Base-by-base conservation (phyloP, 176 grass and related monocot genomes). In the Pontederia paniculata region DNA sequence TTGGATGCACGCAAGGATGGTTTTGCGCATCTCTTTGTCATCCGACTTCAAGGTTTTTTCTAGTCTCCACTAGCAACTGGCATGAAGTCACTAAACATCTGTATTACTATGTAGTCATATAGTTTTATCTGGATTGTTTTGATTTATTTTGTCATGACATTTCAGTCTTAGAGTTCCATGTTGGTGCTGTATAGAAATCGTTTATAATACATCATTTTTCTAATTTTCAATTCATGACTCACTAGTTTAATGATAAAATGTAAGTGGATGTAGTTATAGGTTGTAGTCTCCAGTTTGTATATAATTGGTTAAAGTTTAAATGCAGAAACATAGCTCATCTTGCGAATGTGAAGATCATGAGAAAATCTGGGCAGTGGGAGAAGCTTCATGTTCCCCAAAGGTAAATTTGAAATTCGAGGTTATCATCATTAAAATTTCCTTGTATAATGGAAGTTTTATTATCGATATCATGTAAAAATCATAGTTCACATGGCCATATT, bases 1-100 rank as follows among this genome's bases (percentile, higher is more conserved):
- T 91, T 50, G 93, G 86, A 67, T 98, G 86, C 61, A 88, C 77
- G 0, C 93, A 98, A 83, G 86, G 86, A 76, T 98, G 86, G 93
- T 98, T 98, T 45, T 98, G 93, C 79, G 55, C 86, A 54, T 74
- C 77, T 73, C 43, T 91, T 23, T 74, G 71, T 67, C 93, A 98
- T 84, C 86, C 68, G 44, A 61, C 65, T 76, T 88, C 93, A 57
- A 62, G 86, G 93, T 98, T 78, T 76, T 60, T 72, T 55, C 37
- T 15, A 53, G 19, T 17, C 15, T 28, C 37, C 43, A 31, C 20
- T 65, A 23, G 53, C 48, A 48, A 71, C 59, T 16, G 46, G 42
- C 13, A 48, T 48, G 14, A 10, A 59, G 23, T 10, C 17, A 9
- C 1, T n/a, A 15, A 42, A 42, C 41, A 11, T 17, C 9, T 42